These are phyloP conservation scores for Neoboletus magnificus DNA, from an alignment of 768 basidiomycete genomes.

Conservation along the genomic window DNA sequence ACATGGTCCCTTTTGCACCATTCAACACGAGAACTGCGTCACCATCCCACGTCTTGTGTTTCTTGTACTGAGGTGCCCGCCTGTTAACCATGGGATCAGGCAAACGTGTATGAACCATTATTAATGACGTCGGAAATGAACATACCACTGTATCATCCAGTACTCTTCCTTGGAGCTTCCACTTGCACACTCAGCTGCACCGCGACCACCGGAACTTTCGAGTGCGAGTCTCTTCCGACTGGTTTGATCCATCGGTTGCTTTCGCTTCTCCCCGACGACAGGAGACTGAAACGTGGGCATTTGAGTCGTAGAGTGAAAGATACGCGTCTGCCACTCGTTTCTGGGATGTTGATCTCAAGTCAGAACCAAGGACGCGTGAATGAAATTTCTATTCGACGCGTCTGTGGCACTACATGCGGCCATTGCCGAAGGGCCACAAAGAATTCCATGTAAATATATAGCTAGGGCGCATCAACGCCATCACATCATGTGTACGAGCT, in stretches of 20 bases:
- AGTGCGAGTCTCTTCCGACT: conserved; percentile 31
- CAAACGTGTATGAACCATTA: not conserved
- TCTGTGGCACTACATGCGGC: conserved; percentile 20
- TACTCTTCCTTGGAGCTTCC: conserved; percentile 36
- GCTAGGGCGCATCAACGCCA: not conserved
- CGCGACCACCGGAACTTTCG: conserved; percentile 14
- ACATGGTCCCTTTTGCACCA: conserved; percentile 46
- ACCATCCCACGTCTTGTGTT: conserved; percentile 91
- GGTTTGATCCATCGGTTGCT: conserved; percentile 20
- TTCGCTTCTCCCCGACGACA: conserved; percentile 30
- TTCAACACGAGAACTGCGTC: conserved; percentile 63
- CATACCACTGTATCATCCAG: conserved; percentile 81
- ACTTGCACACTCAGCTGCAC: conserved; percentile 6
- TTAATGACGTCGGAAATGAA: not conserved
- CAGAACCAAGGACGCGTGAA: conserved; percentile 3
- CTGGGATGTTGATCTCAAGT: not conserved
- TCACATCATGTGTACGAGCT: not conserved
- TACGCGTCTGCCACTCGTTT: not conserved
- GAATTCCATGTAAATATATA: not conserved
- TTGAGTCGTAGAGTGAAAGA: not conserved
- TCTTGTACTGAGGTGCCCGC: conserved; percentile 69
- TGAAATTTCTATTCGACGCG: conserved; percentile 10
- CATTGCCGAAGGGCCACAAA: conserved; percentile 5
- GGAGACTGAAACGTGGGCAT: conserved; percentile 23
- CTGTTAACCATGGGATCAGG: conserved; percentile 31